These are phyloP conservation scores for Mesembryanthemum crystallinum DNA, from an alignment of 148 eudicot genomes.

Conservation along the genomic window DNA sequence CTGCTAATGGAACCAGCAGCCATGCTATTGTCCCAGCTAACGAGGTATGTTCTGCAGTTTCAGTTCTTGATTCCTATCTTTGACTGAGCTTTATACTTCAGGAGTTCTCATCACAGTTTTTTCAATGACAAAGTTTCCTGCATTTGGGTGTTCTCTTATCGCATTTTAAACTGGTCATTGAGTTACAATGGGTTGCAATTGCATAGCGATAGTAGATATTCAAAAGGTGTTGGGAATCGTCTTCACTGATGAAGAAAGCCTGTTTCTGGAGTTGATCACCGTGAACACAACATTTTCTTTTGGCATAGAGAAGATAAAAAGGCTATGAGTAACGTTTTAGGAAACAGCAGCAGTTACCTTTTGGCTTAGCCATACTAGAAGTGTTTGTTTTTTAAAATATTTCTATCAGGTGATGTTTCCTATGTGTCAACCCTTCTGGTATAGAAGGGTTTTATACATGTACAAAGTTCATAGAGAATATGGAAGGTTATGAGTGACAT, in stretches of 20 bases:
- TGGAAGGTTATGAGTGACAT: not conserved
- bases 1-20: constrained; percentile 21
- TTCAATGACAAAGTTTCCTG: not conserved
- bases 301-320: not conserved
- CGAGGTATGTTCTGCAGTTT: constrained; percentile 34
- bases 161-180: not conserved
- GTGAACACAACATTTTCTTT: not conserved
- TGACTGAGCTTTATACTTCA: not conserved
- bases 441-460: no score
- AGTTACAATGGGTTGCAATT: not conserved
- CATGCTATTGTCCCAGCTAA: constrained; percentile 23
- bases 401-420: no score
- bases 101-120: not conserved
- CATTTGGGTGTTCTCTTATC: not conserved
- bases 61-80: not conserved
- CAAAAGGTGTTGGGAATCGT: not conserved
- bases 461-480: not conserved
- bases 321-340: not conserved
- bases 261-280: not conserved
- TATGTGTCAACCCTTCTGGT: no score
- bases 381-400: no score
- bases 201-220: not conserved
- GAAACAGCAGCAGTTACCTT: not conserved
- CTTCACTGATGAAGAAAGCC: not conserved
- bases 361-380: not conserved